Conservation (phyloP, 768 basidiomycete species). For the Tricholoma sp. region DNA sequence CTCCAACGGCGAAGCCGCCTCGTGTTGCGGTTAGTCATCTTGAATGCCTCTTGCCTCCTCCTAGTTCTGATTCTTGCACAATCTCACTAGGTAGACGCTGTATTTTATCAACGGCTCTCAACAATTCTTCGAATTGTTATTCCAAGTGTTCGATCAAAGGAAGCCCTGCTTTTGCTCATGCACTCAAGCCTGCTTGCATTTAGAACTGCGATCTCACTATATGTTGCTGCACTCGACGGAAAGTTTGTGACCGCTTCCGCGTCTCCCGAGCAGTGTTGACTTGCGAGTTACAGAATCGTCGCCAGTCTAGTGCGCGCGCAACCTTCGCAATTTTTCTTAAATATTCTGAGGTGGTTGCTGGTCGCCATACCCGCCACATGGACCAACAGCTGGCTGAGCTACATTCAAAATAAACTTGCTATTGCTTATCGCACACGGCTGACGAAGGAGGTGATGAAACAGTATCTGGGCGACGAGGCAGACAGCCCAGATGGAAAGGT, state of each 20-base stretch:
- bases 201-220: constrained; percentile 87
- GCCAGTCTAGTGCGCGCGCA: constrained; percentile 89
- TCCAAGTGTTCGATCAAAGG: constrained; percentile 78
- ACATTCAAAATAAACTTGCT: constrained; percentile 88
- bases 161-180: constrained; percentile 80
- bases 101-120: constrained; percentile 81
- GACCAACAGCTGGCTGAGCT: constrained; percentile 90
- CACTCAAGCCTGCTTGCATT: constrained; percentile 88
- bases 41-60: neutral
- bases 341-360: constrained; percentile 85
- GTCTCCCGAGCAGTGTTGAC: neutral
- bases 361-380: constrained; percentile 92
- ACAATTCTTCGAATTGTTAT: constrained; percentile 83
- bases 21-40: constrained; percentile 60
- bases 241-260: constrained; percentile 41
- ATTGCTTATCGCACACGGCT: constrained; percentile 85
- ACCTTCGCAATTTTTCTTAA: constrained; percentile 69
- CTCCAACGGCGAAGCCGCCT: constrained; percentile 36
- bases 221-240: constrained; percentile 92
- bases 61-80: neutral
- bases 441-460: constrained; percentile 74
- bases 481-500: constrained; percentile 71
- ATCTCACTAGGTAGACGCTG: constrained; percentile 70
- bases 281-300: constrained; percentile 63
- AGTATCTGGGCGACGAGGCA: constrained; percentile 74